These are phyloP conservation scores for Colletotrichum sp. DNA, from an alignment of 2,329 filamentous ascomycete genomes.

Conservation along the genomic window DNA sequence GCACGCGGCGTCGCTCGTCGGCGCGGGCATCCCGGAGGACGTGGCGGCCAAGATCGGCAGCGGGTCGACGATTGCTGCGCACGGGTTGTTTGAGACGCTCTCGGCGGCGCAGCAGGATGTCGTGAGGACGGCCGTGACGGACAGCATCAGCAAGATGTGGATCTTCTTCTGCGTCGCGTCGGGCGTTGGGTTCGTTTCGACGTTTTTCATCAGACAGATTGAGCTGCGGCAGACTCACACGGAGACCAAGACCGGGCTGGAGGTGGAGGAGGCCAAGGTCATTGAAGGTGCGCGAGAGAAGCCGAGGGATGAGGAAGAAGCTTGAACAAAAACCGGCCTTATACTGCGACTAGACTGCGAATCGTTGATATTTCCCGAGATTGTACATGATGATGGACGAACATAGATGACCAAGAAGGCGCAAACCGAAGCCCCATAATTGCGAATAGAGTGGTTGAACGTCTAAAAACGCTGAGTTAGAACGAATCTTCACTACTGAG, in stretches of 20 bases:
- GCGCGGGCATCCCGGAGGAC: conserved; percentile 50
- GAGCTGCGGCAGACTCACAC: conserved; percentile 58
- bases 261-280: neutral
- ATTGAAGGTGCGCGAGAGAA: neutral
- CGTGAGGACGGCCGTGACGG: conserved; percentile 52
- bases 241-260: conserved; percentile 53
- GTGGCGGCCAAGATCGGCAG: conserved; percentile 60
- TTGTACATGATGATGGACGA: neutral
- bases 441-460: neutral
- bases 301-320: neutral
- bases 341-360: neutral
- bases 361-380: neutral
- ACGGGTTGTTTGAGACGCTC: conserved; percentile 59
- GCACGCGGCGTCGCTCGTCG: conserved; percentile 52
- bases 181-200: conserved; percentile 51
- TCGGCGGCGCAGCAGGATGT: conserved; percentile 45
- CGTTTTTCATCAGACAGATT: conserved; percentile 52
- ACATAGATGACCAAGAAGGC: neutral
- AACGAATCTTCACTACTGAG: neutral
- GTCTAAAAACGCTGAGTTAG: neutral
- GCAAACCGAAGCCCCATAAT: neutral
- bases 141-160: conserved; percentile 59
- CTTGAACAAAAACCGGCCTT: neutral
- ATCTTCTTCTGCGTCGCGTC: conserved; percentile 59
- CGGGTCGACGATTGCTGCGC: conserved; percentile 64